Evolutionary conservation across 2,329 filamentous ascomycete genomes (phyloP).

Genomic region (Phaeosphaeriaceae sp.): DNA sequence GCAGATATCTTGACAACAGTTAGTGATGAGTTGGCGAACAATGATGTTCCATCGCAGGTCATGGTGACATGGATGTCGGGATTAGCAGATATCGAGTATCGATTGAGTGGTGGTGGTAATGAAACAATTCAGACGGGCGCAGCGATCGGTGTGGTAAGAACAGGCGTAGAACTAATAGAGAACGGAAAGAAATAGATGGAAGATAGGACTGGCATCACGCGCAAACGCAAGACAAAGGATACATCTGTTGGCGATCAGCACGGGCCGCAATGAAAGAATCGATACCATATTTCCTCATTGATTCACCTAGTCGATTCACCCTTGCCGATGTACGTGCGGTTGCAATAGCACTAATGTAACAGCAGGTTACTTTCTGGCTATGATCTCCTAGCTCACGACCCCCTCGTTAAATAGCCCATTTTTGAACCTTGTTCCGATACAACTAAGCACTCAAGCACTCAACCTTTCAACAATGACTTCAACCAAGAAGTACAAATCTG

Average conservation of each 20-base stretch:
- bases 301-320: not conserved
- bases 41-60: conserved; percentile 85
- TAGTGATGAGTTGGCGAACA: conserved; percentile 78
- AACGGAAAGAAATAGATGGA: conserved; percentile 33
- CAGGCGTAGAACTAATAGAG: conserved; percentile 74
- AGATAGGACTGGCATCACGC: not conserved
- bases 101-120: conserved; percentile 83
- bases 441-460: too few species aligned
- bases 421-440: too few species aligned
- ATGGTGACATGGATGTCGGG: conserved; percentile 92
- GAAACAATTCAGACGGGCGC: conserved; percentile 92
- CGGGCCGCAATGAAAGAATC: not conserved
- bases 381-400: too few species aligned
- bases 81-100: conserved; percentile 89
- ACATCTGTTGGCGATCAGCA: not conserved
- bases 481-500: too few species aligned
- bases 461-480: too few species aligned
- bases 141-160: conserved; percentile 85
- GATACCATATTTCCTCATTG: not conserved
- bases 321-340: not conserved
- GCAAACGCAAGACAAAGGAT: not conserved
- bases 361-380: not conserved
- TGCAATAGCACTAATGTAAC: not conserved
- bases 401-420: too few species aligned
- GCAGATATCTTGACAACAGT: conserved; percentile 92